Base-by-base conservation (phyloP, 176 grass and related monocot species). In the Raddia guianensis region DNA sequence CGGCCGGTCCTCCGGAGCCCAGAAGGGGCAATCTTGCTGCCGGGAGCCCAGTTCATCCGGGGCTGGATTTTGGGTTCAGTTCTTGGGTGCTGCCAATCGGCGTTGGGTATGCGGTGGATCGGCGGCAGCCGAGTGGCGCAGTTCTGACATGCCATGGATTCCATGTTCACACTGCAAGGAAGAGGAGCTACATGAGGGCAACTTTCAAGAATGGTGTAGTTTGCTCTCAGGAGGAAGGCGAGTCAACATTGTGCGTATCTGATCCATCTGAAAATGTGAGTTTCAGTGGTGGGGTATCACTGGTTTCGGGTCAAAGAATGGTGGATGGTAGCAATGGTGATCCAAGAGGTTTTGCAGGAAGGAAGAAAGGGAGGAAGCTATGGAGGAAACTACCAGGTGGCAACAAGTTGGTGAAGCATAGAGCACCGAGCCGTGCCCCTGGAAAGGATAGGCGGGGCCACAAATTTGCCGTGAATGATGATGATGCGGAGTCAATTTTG, bases 1-100 rank as follows among this genome's bases (percentile, higher is more conserved):
- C 65, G 8, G 76, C 51, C 8, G 83, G 89, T 64, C 69, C 89
- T 82, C 83, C 63, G 4, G 71, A 90, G 65, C 76, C 56, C 33
- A 92, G 85, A 66, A 86, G 90, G 70, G 74, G 70, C 67, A 84
- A 52, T 62, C 32, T 82, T 76, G 76, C 59, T 68, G 83, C 43
- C 10, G 27, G 71, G 50, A 91, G 43, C 15, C 61, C 75, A 9
- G 70, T 46, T 73, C 63, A 77, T 2, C 53, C 16, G 53, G 95
- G 87, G 7, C 65, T 68, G 13, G 90, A 91, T 92, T 84, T 89
- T 32, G 78, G 88, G n/a, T 87, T 91, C 57, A 66, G 78, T 73
- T 82, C 77, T 16, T 73, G 44, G 66, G 34, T 86, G 12, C 63
- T 87, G 46, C 71, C 82, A 49, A 48, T 81, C 37, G 34, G 70